Evolutionary conservation across 164 flowering plant species (phyloP), one percentile per base, ranked within the genome.

Genomic region (Chloranthus sessilifolius): DNA sequence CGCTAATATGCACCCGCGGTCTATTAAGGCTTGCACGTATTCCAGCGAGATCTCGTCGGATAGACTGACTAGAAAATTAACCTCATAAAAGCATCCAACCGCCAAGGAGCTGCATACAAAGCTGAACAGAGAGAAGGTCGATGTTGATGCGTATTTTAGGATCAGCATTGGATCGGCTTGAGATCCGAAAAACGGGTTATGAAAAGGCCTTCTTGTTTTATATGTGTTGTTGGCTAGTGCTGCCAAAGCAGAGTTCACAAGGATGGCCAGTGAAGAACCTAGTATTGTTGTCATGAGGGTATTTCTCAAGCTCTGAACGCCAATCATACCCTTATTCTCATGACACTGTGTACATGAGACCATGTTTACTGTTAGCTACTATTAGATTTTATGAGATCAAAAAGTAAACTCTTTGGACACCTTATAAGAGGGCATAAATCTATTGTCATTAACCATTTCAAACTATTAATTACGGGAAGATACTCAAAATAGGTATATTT

Each of bases 301-400:
- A 68, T 88, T 88, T 55, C 97, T 76, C 56, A 81, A 39, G 76
- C 82, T 83, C 53, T 88, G 97, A 2, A 83, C 79, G 0, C 72
- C 83, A 29, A 88, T 41, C 69, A 67, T 75, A 11, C 73, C 77
- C 65, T 61, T 81, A 65, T 76, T 78, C 15, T 71, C 81, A 53
- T 68, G 75, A 16, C 83, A 83, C 89, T 86, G 74, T 60, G 50
- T 9, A 30, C 2, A 28, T 5, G 8, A 17, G 15, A 27, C 9
- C 29, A 23, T 36, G 19, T 29, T 26, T n/a, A n/a, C n/a, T n/a
- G n/a, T n/a, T n/a, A n/a, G n/a, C n/a, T n/a, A n/a, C n/a, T n/a
- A n/a, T n/a, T n/a, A n/a, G n/a, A n/a, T n/a, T n/a, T n/a, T n/a
- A n/a, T n/a, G n/a, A n/a, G n/a, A n/a, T n/a, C n/a, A n/a, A n/a